A percentile compares a stretch with the other conserved stretches of the same genome.
Conservation (phyloP, 306 rosid species). For the Lathyrus sativus region DNA sequence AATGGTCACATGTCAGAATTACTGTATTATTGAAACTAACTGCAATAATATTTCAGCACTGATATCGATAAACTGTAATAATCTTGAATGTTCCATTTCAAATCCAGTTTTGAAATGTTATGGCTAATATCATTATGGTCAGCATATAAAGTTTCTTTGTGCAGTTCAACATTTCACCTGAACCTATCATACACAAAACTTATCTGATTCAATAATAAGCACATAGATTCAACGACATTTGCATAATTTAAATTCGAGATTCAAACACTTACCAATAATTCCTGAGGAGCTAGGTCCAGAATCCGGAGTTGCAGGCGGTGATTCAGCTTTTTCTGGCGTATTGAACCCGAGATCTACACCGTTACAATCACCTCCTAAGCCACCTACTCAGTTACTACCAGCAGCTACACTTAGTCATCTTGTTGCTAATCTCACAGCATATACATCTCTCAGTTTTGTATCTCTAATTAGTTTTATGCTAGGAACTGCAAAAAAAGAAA, state of each 20-base stretch:
- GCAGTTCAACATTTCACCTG: conserved; percentile 34
- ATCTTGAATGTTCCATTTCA: conserved; percentile 1
- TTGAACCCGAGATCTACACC: conserved; percentile 27
- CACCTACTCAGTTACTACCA: no score
- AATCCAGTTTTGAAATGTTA: conserved; percentile 27
- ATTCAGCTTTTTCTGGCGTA: not conserved
- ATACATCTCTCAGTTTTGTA: no score
- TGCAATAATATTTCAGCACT: not conserved
- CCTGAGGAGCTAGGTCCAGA: conserved; percentile 21
- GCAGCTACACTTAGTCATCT: no score
- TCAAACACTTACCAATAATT: conserved; percentile 12
- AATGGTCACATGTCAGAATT: not conserved
- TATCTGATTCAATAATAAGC: not conserved
- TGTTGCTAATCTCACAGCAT: no score
- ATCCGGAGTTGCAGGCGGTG: conserved; percentile 22
- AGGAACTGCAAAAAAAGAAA: no score
- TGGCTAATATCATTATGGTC: conserved; percentile 27
- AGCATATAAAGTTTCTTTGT: conserved; percentile 28
- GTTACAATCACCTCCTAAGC: conserved; percentile 50
- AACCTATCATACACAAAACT: conserved; percentile 38
- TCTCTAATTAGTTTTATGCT: no score
- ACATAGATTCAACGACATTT: not conserved
- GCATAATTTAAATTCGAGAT: not conserved
- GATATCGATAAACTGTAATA: not conserved
- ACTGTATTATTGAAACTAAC: not conserved